phyloP scores from a whole-genome alignment of 805 yeast genomes.

The Candida vartiovaarae region DNA sequence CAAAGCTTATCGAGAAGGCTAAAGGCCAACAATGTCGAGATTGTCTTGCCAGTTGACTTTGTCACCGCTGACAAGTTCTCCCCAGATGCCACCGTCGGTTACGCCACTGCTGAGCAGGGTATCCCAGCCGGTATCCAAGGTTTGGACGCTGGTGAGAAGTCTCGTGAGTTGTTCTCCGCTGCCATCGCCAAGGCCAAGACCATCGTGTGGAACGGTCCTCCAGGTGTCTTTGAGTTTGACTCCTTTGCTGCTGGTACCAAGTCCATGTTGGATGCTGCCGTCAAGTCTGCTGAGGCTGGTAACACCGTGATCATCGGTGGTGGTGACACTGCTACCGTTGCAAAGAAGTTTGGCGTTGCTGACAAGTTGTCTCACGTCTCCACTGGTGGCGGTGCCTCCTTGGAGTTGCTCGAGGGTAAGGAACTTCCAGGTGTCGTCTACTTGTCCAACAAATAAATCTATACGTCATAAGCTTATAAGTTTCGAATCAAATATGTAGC shows the following conservation, averaged over 20 bases:
- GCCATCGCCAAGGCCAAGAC: conserved; percentile 93
- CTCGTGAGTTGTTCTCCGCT: conserved; percentile 68
- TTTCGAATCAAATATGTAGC: neutral
- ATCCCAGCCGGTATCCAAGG: conserved; percentile 96
- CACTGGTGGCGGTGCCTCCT: conserved; percentile 99
- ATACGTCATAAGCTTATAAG: neutral
- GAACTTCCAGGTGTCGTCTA: conserved; percentile 96
- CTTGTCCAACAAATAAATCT: conserved; percentile 60
- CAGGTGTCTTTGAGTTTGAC: conserved; percentile 98
- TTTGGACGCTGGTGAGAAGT: conserved; percentile 90
- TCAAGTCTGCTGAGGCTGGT: conserved; percentile 79
- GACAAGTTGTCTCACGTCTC: conserved; percentile 97
- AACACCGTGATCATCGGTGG: conserved; percentile 93
- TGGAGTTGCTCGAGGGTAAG: conserved; percentile 98
- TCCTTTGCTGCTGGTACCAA: conserved; percentile 89
- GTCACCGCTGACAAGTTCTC: conserved; percentile 93
- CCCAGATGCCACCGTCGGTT: conserved; percentile 80
- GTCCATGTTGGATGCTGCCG: conserved; percentile 81
- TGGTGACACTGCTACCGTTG: conserved; percentile 99
- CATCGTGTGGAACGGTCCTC: conserved; percentile 99
- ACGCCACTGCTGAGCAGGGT: conserved; percentile 85
- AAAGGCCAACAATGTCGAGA: conserved; percentile 92
- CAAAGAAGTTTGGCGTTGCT: conserved; percentile 95
- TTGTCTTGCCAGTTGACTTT: conserved; percentile 92
- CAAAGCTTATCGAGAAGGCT: conserved; percentile 89